Conservation (phyloP, 768 basidiomycete species). For the Mycena vitilis region DNA sequence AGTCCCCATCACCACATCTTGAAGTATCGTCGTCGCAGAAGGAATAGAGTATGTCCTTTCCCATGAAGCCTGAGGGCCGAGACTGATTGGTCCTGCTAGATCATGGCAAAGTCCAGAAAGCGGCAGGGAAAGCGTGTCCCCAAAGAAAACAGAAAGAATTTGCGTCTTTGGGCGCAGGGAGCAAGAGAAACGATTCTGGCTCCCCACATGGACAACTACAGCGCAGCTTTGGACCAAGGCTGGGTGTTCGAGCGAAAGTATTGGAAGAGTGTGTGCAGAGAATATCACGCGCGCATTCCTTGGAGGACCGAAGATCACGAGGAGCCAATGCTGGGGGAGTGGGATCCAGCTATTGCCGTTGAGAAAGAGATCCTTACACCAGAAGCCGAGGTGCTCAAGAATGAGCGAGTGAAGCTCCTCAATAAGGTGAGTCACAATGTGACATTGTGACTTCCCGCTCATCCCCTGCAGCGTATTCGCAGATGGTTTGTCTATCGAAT, state of each 20-base stretch:
- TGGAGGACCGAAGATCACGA: slow-evolving; percentile 8
- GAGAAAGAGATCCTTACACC: not conserved
- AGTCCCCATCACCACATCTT: too few species aligned
- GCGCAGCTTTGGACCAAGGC: slow-evolving; percentile 8
- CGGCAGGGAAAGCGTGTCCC: not conserved
- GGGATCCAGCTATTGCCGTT: not conserved
- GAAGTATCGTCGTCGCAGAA: too few species aligned
- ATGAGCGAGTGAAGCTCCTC: not conserved
- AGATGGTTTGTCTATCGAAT: slow-evolving; percentile 14
- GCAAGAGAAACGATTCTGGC: slow-evolving; percentile 2
- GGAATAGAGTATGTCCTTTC: too few species aligned
- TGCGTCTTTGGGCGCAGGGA: slow-evolving; percentile 18
- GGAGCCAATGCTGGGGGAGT: slow-evolving; percentile 5
- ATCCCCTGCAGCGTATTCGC: slow-evolving; percentile 11
- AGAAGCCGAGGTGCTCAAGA: not conserved
- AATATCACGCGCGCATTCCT: not conserved
- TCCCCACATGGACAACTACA: slow-evolving; percentile 4
- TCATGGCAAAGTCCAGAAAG: not conserved
- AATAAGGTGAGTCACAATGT: not conserved
- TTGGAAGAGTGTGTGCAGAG: not conserved
- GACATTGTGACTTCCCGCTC: not conserved
- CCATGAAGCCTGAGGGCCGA: too few species aligned
- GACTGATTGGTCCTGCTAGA: too few species aligned
- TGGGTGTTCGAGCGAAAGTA: slow-evolving; percentile 2
- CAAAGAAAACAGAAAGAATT: not conserved